Percentiles rank a stretch among this genome's conserved stretches.
Conservation (phyloP, 768 basidiomycete species). For the Coprinopsis sp. region DNA sequence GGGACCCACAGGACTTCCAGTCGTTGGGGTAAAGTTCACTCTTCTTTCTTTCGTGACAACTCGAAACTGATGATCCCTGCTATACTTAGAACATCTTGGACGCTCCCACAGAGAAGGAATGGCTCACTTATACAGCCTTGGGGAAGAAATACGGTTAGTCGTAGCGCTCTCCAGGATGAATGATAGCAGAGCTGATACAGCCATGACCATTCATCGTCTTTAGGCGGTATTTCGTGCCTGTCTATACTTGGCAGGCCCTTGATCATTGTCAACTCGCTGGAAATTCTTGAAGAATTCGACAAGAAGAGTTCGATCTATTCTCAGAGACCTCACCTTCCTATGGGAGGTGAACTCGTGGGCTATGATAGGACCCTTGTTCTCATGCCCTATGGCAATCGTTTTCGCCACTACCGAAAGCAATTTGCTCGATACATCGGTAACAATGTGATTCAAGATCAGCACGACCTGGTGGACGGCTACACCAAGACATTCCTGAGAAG, state of each 20-base stretch:
- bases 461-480: slow-evolving; percentile 31
- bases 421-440: slow-evolving; percentile 39
- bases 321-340: slow-evolving; percentile 42
- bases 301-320: slow-evolving; percentile 44
- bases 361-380: slow-evolving; percentile 45
- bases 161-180: neutral
- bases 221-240: slow-evolving; percentile 36
- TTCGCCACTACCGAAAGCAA: slow-evolving; percentile 40
- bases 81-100: slow-evolving; percentile 41
- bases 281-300: slow-evolving; percentile 43
- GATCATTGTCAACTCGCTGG: slow-evolving; percentile 43
- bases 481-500: slow-evolving; percentile 34
- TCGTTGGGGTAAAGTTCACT: slow-evolving; percentile 1
- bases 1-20: slow-evolving; percentile 34
- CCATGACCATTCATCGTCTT: neutral
- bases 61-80: neutral
- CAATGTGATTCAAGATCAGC: slow-evolving; percentile 25
- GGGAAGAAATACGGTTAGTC: slow-evolving; percentile 46
- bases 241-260: slow-evolving; percentile 41
- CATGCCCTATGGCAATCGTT: slow-evolving; percentile 37
- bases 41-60: neutral
- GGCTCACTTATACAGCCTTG: slow-evolving; percentile 49
- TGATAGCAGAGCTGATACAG: neutral
- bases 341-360: slow-evolving; percentile 49
- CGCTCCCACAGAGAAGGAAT: slow-evolving; percentile 40